Conservation (phyloP, 2,329 filamentous ascomycete species). For the Talaromyces sp. region DNA sequence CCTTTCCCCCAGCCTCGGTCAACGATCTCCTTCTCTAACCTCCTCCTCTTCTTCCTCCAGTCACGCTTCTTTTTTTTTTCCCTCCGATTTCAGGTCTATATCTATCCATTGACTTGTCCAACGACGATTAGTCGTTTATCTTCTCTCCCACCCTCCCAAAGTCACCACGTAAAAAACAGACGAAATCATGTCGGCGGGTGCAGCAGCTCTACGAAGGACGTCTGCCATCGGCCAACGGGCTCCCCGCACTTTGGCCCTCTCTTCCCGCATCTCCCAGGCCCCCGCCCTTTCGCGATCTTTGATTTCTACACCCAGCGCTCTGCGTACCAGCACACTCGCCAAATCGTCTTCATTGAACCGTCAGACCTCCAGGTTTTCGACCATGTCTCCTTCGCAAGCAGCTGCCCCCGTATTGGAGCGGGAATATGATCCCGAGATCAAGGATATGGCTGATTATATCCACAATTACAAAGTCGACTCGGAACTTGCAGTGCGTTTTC, state of each 20-base stretch:
- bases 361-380: slow-evolving; percentile 38
- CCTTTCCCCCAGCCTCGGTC: slow-evolving; percentile 10
- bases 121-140: neutral
- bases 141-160: neutral
- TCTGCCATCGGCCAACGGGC: slow-evolving; percentile 35
- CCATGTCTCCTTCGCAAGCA: slow-evolving; percentile 40
- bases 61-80: neutral
- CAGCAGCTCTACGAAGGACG: slow-evolving; percentile 37
- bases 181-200: slow-evolving; percentile 36
- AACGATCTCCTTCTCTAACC: neutral
- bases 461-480: slow-evolving; percentile 88
- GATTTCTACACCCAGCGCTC: slow-evolving; percentile 22
- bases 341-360: slow-evolving; percentile 3
- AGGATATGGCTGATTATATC: slow-evolving; percentile 91
- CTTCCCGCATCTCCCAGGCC: slow-evolving; percentile 42
- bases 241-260: slow-evolving; percentile 39
- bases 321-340: slow-evolving; percentile 20
- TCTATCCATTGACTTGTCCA: slow-evolving; percentile 3
- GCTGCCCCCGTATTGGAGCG: slow-evolving; percentile 36
- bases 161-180: neutral
- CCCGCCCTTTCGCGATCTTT: slow-evolving; percentile 37
- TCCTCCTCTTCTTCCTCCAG: neutral
- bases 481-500: slow-evolving; percentile 73
- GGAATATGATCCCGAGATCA: slow-evolving; percentile 86
- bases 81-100: slow-evolving; percentile 1